A percentile compares a stretch with the other conserved stretches of the same genome.
Conservation (phyloP, 2,329 filamentous ascomycete genomes). For the Lecanicillium sp. region DNA sequence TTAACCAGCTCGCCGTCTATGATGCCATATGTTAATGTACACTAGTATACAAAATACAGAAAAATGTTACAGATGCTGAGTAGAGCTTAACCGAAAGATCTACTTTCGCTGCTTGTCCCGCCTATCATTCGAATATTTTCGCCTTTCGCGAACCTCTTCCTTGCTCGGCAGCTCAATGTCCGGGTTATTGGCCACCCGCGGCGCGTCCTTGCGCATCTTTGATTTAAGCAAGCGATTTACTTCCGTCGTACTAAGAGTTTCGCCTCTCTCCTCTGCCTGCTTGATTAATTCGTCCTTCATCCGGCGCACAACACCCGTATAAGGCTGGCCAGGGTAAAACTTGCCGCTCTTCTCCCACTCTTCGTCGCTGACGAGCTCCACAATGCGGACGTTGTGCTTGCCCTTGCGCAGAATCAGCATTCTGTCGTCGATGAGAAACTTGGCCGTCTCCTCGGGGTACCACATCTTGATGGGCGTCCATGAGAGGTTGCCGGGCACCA, state of each 20-base stretch:
- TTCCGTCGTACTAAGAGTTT: conserved; percentile 17
- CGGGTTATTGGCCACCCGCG: conserved; percentile 30
- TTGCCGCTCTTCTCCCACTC: conserved; percentile 40
- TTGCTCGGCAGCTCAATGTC: conserved; percentile 30
- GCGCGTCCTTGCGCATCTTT: conserved; percentile 13
- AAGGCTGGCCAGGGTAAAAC: conserved; percentile 45
- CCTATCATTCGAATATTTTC: too few relatives aligned
- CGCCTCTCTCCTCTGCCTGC: conserved; percentile 23
- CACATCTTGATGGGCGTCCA: conserved; percentile 56
- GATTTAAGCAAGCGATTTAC: conserved; percentile 20
- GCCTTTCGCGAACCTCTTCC: conserved; percentile 21
- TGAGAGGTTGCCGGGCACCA: conserved; percentile 42
- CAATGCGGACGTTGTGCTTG: conserved; percentile 54
- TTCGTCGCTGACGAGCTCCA: conserved; percentile 50
- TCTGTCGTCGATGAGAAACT: conserved; percentile 52
- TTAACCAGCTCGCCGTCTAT: conserved; percentile 1
- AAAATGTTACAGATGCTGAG: neutral
- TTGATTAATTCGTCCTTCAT: conserved; percentile 29
- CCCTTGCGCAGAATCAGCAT: conserved; percentile 54
- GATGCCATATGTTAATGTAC: conserved; percentile 4
- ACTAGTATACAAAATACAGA: conserved; percentile 3
- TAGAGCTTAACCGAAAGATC: too few relatives aligned
- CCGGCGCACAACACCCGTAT: conserved; percentile 37
- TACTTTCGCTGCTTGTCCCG: too few relatives aligned
- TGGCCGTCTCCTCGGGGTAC: conserved; percentile 46